Evolutionary conservation across 75 land plant species (phyloP).

Genomic region (Adiantum capillusveneris): DNA sequence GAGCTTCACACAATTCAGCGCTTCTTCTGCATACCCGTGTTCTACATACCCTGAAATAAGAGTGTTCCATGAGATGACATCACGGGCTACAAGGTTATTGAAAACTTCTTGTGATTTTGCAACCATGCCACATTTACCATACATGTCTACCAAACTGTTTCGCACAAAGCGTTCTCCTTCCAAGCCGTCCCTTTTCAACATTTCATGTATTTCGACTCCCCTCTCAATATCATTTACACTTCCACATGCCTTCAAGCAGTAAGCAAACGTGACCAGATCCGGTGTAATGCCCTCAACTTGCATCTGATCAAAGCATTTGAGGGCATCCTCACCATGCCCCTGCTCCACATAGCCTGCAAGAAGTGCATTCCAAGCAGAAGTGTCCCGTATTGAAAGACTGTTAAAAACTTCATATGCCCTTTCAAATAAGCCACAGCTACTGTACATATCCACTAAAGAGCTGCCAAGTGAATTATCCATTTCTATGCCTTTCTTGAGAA

Average conservation of each 20-base stretch:
- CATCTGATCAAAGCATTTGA: constrained; percentile 35
- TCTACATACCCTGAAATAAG: constrained; percentile 40
- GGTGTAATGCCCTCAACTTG: constrained; percentile 16
- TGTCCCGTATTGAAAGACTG: constrained; percentile 34
- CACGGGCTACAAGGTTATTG: constrained; percentile 21
- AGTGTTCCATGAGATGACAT: constrained; percentile 52
- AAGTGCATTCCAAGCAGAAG: constrained; percentile 54
- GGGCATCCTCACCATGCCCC: constrained; percentile 37
- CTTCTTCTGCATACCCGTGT: constrained; percentile 42
- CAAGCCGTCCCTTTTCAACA: constrained; percentile 12
- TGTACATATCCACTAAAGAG: constrained; percentile 49
- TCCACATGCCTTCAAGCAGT: constrained; percentile 31
- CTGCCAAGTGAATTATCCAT: constrained; percentile 37
- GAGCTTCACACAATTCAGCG: constrained; percentile 26
- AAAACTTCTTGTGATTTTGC: constrained; percentile 42
- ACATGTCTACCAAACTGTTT: constrained; percentile 43
- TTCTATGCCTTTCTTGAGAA: constrained; percentile 22
- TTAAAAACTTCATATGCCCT: constrained; percentile 44
- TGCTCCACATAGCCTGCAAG: constrained; percentile 40
- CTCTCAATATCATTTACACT: constrained; percentile 18
- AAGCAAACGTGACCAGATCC: constrained; percentile 33
- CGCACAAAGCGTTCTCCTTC: constrained; percentile 14
- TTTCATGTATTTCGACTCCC: constrained; percentile 10
- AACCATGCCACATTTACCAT: constrained; percentile 38
- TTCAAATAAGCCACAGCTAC: constrained; percentile 31